Evolutionary conservation across 768 basidiomycete genomes (phyloP).

Genomic region (Chalciporus piperatus): DNA sequence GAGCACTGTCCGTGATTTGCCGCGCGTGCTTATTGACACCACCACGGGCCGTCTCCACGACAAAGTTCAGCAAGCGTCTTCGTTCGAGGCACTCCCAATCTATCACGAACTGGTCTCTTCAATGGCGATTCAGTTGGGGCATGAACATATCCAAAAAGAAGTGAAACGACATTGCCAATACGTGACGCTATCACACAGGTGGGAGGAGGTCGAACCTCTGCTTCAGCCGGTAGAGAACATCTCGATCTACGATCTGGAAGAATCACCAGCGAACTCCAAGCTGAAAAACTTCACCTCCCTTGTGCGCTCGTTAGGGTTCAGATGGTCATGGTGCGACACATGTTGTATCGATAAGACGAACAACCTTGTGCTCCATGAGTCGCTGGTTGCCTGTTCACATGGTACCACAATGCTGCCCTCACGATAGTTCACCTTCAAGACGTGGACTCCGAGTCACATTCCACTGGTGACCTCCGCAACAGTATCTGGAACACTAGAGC

Average conservation of each 20-base stretch:
- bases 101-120: neutral
- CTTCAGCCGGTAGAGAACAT: neutral
- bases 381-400: neutral
- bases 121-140: neutral
- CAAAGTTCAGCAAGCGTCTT: neutral
- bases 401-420: neutral
- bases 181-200: neutral
- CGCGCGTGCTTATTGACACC: conserved; percentile 3
- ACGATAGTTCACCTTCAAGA: neutral
- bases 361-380: neutral
- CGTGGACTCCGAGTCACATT: neutral
- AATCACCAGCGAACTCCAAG: neutral
- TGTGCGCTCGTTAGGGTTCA: neutral
- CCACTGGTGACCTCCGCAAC: neutral
- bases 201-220: neutral
- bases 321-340: neutral
- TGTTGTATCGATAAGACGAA: neutral
- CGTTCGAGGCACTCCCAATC: neutral
- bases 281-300: neutral
- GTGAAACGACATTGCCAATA: neutral
- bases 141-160: neutral
- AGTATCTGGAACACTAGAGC: neutral
- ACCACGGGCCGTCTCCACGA: neutral
- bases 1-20: neutral
- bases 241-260: neutral